These are phyloP conservation scores for Globisporangium polare DNA, from an alignment of 352 stramenopile genomes.

Conservation along the genomic window DNA sequence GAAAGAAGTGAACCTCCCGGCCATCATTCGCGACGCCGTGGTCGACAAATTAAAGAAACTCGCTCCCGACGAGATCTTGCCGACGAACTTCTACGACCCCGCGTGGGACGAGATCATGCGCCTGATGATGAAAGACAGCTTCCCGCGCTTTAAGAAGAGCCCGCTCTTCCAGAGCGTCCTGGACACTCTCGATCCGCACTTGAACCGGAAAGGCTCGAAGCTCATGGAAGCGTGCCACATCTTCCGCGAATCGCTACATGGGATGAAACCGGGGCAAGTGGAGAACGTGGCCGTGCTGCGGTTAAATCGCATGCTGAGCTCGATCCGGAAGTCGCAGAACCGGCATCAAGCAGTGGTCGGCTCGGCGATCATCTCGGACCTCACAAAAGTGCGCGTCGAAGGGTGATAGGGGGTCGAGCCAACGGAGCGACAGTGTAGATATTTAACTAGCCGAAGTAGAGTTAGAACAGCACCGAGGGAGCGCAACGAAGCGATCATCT, in stretches of 20 bases:
- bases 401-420: slow-evolving; percentile 1
- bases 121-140: slow-evolving; percentile 80
- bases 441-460: slow-evolving; percentile 9
- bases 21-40: slow-evolving; percentile 48
- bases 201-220: slow-evolving; percentile 59
- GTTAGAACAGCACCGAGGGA: neutral
- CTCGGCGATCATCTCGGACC: slow-evolving; percentile 16
- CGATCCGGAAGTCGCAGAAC: slow-evolving; percentile 57
- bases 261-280: slow-evolving; percentile 50
- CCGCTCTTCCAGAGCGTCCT: slow-evolving; percentile 59
- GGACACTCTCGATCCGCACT: slow-evolving; percentile 56
- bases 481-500: neutral
- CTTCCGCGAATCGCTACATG: slow-evolving; percentile 68
- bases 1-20: slow-evolving; percentile 73
- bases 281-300: slow-evolving; percentile 45
- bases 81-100: slow-evolving; percentile 45
- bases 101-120: slow-evolving; percentile 74
- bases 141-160: slow-evolving; percentile 79
- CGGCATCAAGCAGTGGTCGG: slow-evolving; percentile 26
- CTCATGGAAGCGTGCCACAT: slow-evolving; percentile 60
- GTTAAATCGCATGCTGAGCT: slow-evolving; percentile 64
- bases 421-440: slow-evolving; percentile 1
- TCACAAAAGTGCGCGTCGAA: slow-evolving; percentile 20
- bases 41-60: slow-evolving; percentile 28
- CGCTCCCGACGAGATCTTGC: slow-evolving; percentile 21